Percentiles rank a stretch among this genome's conserved stretches.
Evolutionary conservation across 148 eudicot species (phyloP).

Genomic region (Polygonum maritimum): DNA sequence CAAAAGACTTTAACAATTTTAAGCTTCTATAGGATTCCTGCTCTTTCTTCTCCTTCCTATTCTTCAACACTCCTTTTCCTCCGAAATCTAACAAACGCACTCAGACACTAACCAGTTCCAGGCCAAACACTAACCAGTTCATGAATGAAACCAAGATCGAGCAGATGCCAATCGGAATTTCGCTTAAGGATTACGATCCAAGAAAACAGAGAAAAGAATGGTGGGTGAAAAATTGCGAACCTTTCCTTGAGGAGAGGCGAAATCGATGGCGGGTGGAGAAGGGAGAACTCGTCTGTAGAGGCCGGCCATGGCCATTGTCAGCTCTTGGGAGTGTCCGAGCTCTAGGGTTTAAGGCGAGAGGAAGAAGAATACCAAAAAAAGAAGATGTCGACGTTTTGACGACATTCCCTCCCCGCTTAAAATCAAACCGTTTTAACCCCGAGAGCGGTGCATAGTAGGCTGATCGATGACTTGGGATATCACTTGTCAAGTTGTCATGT

Average conservation of each 20-base stretch:
- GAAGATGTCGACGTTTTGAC: not conserved
- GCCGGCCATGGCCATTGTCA: conserved; percentile 28
- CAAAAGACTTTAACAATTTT: not conserved
- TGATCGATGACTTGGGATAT: not conserved
- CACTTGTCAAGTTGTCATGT: too few relatives aligned
- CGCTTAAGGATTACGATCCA: not conserved
- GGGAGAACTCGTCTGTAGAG: conserved; percentile 37
- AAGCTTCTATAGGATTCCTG: not conserved
- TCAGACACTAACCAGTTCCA: not conserved
- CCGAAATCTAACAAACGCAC: not conserved
- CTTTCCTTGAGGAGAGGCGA: conserved; percentile 40
- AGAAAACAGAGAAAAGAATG: not conserved
- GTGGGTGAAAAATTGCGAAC: conserved; percentile 12
- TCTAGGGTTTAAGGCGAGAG: conserved; percentile 1
- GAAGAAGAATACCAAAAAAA: not conserved
- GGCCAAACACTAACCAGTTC: not conserved
- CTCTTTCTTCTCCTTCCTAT: not conserved
- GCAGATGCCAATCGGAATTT: not conserved
- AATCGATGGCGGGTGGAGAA: conserved; percentile 45
- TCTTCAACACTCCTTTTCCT: not conserved
- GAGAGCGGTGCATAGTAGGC: not conserved
- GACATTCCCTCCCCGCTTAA: not conserved
- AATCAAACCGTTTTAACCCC: not conserved
- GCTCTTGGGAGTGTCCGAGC: not conserved
- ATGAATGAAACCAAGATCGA: not conserved